Percentiles rank a stretch among this genome's conserved stretches.
phyloP scores from a whole-genome alignment of 1,284 basidiomycete species.

The Marasmius fiardii region DNA sequence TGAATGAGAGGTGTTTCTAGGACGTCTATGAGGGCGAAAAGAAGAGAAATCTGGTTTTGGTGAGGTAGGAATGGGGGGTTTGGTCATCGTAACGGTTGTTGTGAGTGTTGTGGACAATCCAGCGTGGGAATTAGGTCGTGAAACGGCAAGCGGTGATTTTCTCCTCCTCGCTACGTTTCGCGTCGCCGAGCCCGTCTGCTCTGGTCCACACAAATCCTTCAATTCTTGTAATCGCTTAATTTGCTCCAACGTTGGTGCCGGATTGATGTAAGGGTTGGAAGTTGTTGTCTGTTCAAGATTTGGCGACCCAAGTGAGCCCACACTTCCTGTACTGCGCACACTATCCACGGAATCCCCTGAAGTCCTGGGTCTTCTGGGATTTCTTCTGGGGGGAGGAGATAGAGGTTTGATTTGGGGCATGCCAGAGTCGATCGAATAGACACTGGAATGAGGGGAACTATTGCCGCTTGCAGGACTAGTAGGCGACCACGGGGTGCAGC shows the following conservation, averaged over 20 bases:
- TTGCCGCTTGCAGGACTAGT: conserved; percentile 3
- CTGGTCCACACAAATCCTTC: not conserved
- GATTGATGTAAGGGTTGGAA: conserved; percentile 46
- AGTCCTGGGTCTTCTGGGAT: conserved; percentile 16
- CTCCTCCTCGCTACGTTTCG: not conserved
- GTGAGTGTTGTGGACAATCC: conserved; percentile 7
- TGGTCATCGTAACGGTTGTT: conserved; percentile 16
- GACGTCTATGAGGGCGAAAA: conserved; percentile 20
- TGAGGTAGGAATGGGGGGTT: conserved; percentile 38
- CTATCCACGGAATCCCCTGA: not conserved
- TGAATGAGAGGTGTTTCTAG: conserved; percentile 8
- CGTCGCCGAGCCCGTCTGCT: not conserved
- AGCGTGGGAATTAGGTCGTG: not conserved
- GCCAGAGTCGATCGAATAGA: not conserved
- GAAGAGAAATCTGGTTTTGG: conserved; percentile 29
- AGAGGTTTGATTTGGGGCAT: conserved; percentile 1
- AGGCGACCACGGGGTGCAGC: not conserved
- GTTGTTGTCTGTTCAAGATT: conserved; percentile 14
- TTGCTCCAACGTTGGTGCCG: conserved; percentile 29
- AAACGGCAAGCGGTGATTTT: not conserved
- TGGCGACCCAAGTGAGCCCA: conserved; percentile 4
- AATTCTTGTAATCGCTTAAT: conserved; percentile 23
- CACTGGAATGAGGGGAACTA: conserved; percentile 7
- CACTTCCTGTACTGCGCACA: not conserved
- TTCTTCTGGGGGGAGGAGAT: conserved; percentile 40